These are phyloP conservation scores for Macadamia integrifolia DNA, from an alignment of 164 flowering plant genomes.

Conservation along the genomic window DNA sequence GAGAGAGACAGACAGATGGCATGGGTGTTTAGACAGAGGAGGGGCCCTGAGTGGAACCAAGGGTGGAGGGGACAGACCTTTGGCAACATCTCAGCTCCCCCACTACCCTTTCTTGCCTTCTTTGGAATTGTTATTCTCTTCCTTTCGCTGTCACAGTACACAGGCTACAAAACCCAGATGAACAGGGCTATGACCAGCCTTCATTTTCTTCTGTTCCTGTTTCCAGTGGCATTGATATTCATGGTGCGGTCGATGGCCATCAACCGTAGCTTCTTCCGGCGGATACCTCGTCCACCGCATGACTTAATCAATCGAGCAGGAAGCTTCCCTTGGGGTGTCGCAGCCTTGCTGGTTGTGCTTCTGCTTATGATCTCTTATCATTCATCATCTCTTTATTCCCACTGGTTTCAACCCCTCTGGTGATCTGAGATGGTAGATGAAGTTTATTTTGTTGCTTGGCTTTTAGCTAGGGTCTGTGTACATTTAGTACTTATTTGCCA, in stretches of 20 bases:
- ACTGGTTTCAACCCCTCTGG: constrained; percentile 44
- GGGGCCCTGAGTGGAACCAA: constrained; percentile 62
- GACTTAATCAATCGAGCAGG: constrained; percentile 17
- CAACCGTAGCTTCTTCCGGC: constrained; percentile 11
- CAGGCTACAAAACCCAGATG: constrained; percentile 31
- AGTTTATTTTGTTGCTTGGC: too few species aligned
- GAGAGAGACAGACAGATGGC: constrained; percentile 25
- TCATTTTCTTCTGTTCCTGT: constrained; percentile 37
- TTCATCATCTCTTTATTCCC: constrained; percentile 42
- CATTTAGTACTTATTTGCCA: too few species aligned
- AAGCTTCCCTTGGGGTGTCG: constrained; percentile 59
- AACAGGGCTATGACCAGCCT: constrained; percentile 20
- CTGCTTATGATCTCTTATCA: constrained; percentile 57
- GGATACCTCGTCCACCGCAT: constrained; percentile 8
- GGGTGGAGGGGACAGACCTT: constrained; percentile 49
- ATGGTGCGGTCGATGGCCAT: constrained; percentile 19
- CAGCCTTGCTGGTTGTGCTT: constrained; percentile 39
- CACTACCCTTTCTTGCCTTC: constrained; percentile 43
- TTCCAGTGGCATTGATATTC: constrained; percentile 41
- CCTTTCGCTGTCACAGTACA: constrained; percentile 41
- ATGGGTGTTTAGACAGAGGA: constrained; percentile 35
- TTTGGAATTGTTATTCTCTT: constrained; percentile 49
- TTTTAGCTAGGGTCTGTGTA: too few species aligned
- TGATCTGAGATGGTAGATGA: background rate
- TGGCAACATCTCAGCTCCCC: constrained; percentile 50